Percentiles rank a stretch among this genome's conserved stretches.
phyloP scores from a whole-genome alignment of 2,329 filamentous ascomycete genomes.

The Monilinia fructicola region DNA sequence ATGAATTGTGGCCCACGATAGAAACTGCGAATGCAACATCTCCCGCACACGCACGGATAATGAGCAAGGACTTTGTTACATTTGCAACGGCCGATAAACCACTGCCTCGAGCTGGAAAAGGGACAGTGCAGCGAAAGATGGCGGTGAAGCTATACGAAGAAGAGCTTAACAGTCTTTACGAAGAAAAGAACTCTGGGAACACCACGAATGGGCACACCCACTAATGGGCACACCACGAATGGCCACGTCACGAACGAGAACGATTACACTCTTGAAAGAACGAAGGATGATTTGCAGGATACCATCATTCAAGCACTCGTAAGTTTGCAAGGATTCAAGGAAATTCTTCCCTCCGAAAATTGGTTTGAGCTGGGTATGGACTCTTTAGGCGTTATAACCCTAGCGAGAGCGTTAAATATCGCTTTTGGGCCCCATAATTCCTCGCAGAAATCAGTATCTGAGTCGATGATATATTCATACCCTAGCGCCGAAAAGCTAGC shows the following conservation, averaged over 20 bases:
- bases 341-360: background rate
- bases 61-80: slow-evolving; percentile 36
- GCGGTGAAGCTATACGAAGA: slow-evolving; percentile 37
- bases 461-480: slow-evolving; percentile 8
- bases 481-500: slow-evolving; percentile 6
- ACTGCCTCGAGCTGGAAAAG: slow-evolving; percentile 42
- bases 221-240: too few relatives aligned
- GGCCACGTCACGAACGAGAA: background rate
- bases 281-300: background rate
- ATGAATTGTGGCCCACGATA: slow-evolving; percentile 38
- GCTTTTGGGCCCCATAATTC: background rate
- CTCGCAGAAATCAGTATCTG: background rate
- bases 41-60: slow-evolving; percentile 36
- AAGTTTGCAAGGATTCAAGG: slow-evolving; percentile 11
- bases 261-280: too few relatives aligned
- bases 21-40: slow-evolving; percentile 37
- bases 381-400: slow-evolving; percentile 22
- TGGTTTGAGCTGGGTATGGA: slow-evolving; percentile 21
- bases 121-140: slow-evolving; percentile 41
- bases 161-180: slow-evolving; percentile 35
- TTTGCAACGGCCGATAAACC: slow-evolving; percentile 40
- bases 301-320: background rate
- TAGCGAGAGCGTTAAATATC: slow-evolving; percentile 5
- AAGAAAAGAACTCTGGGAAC: background rate
- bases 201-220: background rate